These are phyloP conservation scores for Lycium barbarum DNA, from an alignment of 257 asterid genomes.

Conservation along the genomic window DNA sequence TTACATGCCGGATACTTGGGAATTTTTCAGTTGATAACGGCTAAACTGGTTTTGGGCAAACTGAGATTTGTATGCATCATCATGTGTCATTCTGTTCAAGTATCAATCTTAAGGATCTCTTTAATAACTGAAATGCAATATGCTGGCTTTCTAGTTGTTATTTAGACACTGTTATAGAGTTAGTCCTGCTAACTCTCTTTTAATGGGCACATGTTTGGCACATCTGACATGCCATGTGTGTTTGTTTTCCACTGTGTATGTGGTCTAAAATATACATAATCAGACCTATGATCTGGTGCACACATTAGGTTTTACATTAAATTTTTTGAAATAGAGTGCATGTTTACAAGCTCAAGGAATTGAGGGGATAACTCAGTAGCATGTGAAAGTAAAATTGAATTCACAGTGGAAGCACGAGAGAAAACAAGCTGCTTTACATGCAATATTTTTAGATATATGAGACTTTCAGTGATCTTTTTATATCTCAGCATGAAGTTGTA, in stretches of 20 bases:
- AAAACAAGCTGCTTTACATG: not conserved
- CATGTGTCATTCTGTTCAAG: constrained; percentile 11
- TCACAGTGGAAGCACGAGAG: not conserved
- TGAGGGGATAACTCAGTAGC: constrained; percentile 19
- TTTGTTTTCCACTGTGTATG: not conserved
- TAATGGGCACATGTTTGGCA: constrained; percentile 5
- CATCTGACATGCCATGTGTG: not conserved
- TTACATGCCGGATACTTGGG: not conserved
- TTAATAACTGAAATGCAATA: not conserved
- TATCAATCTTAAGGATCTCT: not conserved
- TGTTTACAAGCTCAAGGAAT: constrained; percentile 3
- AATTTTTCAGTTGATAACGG: not conserved
- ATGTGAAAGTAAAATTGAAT: not conserved
- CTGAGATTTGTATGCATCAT: not conserved
- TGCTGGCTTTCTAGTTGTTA: not conserved
- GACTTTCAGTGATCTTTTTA: not conserved
- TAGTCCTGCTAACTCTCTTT: constrained; percentile 12
- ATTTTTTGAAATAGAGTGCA: not conserved
- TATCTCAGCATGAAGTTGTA: constrained; percentile 3
- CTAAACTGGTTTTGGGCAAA: constrained; percentile 4
- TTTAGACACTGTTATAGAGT: not conserved
- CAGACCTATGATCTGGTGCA: constrained; percentile 8
- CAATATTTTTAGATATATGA: not conserved
- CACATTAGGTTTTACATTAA: not conserved
- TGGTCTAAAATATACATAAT: constrained; percentile 2